Conservation (phyloP, 768 basidiomycete genomes). For the Tephrocybe sp. region DNA sequence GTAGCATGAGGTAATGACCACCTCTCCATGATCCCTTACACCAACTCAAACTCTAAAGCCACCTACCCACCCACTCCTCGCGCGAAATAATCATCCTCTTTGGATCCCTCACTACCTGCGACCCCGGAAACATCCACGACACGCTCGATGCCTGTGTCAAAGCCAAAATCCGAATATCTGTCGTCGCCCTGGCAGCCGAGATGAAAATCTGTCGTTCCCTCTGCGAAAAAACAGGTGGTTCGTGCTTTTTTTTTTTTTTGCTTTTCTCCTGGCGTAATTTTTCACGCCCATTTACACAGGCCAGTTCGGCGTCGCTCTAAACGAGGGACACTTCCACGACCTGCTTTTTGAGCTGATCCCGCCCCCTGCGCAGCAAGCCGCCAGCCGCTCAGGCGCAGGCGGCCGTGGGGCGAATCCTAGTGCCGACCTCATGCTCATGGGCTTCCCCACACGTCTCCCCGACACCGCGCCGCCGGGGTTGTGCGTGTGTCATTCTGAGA, state of each 20-base stretch:
- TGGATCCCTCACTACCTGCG: slow-evolving; percentile 94
- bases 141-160: slow-evolving; percentile 84
- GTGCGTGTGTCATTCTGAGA: slow-evolving; percentile 91
- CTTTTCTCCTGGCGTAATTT: slow-evolving; percentile 5
- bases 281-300: slow-evolving; percentile 37
- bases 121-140: slow-evolving; percentile 95
- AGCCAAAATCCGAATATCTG: slow-evolving; percentile 85
- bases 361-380: slow-evolving; percentile 78
- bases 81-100: slow-evolving; percentile 94
- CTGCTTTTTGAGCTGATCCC: slow-evolving; percentile 94
- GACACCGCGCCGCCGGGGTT: slow-evolving; percentile 80
- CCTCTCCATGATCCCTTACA: neutral
- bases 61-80: slow-evolving; percentile 96
- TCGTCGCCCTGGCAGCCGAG: slow-evolving; percentile 94
- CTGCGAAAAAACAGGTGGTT: slow-evolving; percentile 90
- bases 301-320: slow-evolving; percentile 95
- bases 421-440: slow-evolving; percentile 98
- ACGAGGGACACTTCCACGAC: slow-evolving; percentile 97
- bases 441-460: slow-evolving; percentile 92
- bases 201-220: slow-evolving; percentile 97
- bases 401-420: slow-evolving; percentile 51
- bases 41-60: slow-evolving; percentile 47
- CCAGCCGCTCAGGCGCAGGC: slow-evolving; percentile 47
- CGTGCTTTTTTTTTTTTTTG: slow-evolving; percentile 21
- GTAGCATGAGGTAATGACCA: slow-evolving; percentile 82